Evolutionary conservation across 2,329 filamentous ascomycete species (phyloP).

Genomic region (Cyclaneusma minus): DNA sequence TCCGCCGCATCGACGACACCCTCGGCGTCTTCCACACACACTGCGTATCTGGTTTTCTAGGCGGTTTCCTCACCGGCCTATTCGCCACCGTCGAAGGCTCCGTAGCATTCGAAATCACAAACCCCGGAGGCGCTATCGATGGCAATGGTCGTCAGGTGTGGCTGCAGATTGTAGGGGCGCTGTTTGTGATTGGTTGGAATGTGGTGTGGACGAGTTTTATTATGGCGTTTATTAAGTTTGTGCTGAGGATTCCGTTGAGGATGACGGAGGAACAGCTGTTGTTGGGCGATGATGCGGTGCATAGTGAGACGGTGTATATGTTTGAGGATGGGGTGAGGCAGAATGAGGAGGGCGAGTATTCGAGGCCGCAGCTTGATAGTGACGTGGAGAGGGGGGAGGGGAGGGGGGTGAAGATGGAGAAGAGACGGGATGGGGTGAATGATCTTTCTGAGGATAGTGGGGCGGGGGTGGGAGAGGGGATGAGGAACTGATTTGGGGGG

Average conservation of each 20-base stretch:
- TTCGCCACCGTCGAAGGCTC: slow-evolving; percentile 30
- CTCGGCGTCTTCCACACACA: slow-evolving; percentile 33
- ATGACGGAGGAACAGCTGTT: slow-evolving; percentile 29
- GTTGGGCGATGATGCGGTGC: slow-evolving; percentile 29
- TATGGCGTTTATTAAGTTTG: slow-evolving; percentile 33
- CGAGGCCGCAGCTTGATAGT: no score
- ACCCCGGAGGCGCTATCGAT: slow-evolving; percentile 30
- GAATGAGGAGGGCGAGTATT: no score
- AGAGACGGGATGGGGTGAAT: no score
- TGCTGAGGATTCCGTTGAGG: slow-evolving; percentile 28
- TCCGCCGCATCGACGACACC: slow-evolving; percentile 39
- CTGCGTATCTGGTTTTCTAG: slow-evolving; percentile 27
- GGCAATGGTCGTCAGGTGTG: slow-evolving; percentile 33
- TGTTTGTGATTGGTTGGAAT: slow-evolving; percentile 34
- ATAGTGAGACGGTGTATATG: slow-evolving; percentile 29
- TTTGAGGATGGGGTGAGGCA: no score
- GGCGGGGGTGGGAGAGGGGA: no score
- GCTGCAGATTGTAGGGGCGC: slow-evolving; percentile 30
- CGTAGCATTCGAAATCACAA: slow-evolving; percentile 27
- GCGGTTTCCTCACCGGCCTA: slow-evolving; percentile 28
- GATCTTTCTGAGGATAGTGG: no score
- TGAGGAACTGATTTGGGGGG: no score
- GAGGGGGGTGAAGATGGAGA: no score
- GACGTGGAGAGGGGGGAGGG: no score
- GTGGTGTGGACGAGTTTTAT: slow-evolving; percentile 32